Evolutionary conservation across 306 rosid genomes (phyloP), one percentile per base, ranked within the genome.

Genomic region (Argentina anserina): DNA sequence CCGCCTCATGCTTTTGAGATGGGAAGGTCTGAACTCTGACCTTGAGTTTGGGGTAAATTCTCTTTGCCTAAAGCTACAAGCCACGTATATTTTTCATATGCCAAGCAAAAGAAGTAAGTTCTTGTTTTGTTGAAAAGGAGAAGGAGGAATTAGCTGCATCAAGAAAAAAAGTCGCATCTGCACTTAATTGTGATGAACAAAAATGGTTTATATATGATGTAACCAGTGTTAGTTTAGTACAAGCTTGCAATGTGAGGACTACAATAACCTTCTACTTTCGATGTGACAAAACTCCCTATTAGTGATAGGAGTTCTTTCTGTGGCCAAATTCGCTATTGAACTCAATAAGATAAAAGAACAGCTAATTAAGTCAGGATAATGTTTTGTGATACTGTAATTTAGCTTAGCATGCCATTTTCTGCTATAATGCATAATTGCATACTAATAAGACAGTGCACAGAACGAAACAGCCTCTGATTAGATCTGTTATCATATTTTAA

Each of bases 201-300:
- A 28, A 28, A 20, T 45, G 10, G 34, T 28, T 47, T 67, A n/a
- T n/a, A 3, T 41, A 17, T 61, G 40, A 28, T 46, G 41, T 42
- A 68, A 29, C 13, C 20, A 18, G n/a, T 65, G 66, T 31, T 21
- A 7, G 64, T 85, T 43, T 85, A 91, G 79, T 94, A 89, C 78
- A 94, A 82, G 85, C 93, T 94, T 76, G 97, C 99, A 81, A 94
- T 91, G 77, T 88, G 66, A 72, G 97, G 97, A 70, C 91, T 86
- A 61, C 97, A 94, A 65, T 89, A 94, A 28, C 88, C 97, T 82
- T 89, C 76, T 7, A 91, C 93, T 84, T 94, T n/a, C n/a, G n/a
- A n/a, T n/a, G n/a, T n/a, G n/a, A n/a, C n/a, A 23, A 53, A 23
- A 23, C 60, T 53, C 60, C 60, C 17, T 20, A 20, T 50, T n/a